Evolutionary conservation across 176 grass and related monocot genomes (phyloP), one percentile per base, ranked within the genome.

Genomic region (Tuctoria greenei): DNA sequence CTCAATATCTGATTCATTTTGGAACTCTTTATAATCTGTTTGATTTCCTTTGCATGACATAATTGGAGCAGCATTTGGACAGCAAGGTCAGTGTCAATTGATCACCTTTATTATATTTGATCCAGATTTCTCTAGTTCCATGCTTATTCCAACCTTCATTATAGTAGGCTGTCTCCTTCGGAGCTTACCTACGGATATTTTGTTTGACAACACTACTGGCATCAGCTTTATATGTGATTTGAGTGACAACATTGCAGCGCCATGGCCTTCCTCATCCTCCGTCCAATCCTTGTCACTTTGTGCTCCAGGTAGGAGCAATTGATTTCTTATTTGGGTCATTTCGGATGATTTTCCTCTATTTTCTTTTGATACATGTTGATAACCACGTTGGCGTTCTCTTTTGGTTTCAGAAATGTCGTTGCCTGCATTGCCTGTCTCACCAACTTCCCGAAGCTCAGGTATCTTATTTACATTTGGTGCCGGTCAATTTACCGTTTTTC

Each of bases 191-290:
- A 86, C 89, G 12, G 95, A 98, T 83, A 98, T 98, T 76, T 72
- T 82, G 41, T 90, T 90, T 31, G 95, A 98, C 79, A 98, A 94
- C 73, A 28, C 75, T 73, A 90, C 95, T 4, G 95, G 95, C 51
- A 89, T 98, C 76, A 98, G 95, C 81, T 98, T 98, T 68, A 94
- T 82, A 13, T 98, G 95, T 7, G 95, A 98, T 73, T 92, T 98
- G 74, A 98, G 91, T 38, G 95, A 98, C 27, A 98, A 98, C 76
- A 98, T 98, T 76, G 91, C 86, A 71, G 95, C 95, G 44, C 95
- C 95, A 72, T 98, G 95, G 95, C 95, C 95, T 40, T 93, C 94
- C 10, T 98, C 95, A 1, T 98, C 95, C 5, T 92, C 95, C 69
- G 72, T 94, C 73, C 93, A 93, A 57, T 98, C 95, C 38, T 91